These are phyloP conservation scores for Ammopiptanthus mongolicus DNA, from an alignment of 306 rosid genomes.

Conservation along the genomic window DNA sequence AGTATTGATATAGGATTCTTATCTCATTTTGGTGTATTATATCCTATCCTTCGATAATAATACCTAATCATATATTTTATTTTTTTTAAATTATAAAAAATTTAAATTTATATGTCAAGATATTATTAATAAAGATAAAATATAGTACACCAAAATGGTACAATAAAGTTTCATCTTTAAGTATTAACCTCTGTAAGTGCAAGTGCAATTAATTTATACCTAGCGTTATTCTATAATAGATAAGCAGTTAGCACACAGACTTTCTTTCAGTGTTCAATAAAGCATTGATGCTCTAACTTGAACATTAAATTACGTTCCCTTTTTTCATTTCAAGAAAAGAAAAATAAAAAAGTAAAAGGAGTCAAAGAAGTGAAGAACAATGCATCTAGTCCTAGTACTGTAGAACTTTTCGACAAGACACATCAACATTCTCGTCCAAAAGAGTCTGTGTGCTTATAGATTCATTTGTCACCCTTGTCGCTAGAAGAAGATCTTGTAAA, in stretches of 20 bases:
- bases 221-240: neutral
- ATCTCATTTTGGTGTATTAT: no score
- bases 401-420: neutral
- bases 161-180: no score
- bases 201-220: neutral
- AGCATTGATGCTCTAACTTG: neutral
- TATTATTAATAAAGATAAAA: no score
- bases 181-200: neutral
- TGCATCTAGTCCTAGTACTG: slow-evolving; percentile 12
- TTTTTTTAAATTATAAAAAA: no score
- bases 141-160: no score
- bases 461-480: neutral
- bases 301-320: neutral
- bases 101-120: no score
- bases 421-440: slow-evolving; percentile 3
- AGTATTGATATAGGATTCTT: no score
- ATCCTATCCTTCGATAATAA: no score
- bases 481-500: neutral
- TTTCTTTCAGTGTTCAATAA: no score
- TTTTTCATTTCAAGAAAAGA: neutral
- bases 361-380: slow-evolving; percentile 19
- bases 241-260: neutral
- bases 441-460: slow-evolving; percentile 7
- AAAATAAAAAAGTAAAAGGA: neutral
- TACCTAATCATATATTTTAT: no score